A percentile compares a stretch with the other conserved stretches of the same genome.
phyloP scores from a whole-genome alignment of 805 yeast genomes.

The Candida tibetensis region DNA sequence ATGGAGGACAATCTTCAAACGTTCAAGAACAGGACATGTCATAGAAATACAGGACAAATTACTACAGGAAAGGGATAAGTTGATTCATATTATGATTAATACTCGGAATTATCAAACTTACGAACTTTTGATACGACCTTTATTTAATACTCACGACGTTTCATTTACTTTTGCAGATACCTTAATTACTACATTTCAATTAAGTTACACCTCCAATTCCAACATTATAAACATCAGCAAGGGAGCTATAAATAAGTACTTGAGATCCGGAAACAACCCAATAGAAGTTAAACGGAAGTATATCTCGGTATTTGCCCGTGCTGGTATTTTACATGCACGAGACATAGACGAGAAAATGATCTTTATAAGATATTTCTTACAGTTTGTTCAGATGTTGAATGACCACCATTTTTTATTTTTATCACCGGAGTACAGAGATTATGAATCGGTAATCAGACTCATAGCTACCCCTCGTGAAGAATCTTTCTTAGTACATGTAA shows the following conservation, averaged over 20 bases:
- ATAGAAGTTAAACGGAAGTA: conserved; percentile 19
- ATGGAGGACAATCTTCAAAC: conserved; percentile 23
- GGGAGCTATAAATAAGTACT: conserved; percentile 13
- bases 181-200: conserved; percentile 22
- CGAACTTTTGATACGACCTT: conserved; percentile 15
- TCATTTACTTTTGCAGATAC: conserved; percentile 22
- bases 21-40: conserved; percentile 3
- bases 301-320: conserved; percentile 12
- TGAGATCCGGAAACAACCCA: conserved; percentile 13
- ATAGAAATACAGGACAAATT: conserved; percentile 16
- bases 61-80: conserved; percentile 16
- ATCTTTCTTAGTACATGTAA: conserved; percentile 12
- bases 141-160: conserved; percentile 8
- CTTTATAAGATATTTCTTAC: conserved; percentile 16
- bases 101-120: conserved; percentile 23
- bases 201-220: conserved; percentile 11
- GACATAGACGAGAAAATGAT: conserved; percentile 10
- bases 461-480: conserved; percentile 14
- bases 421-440: conserved; percentile 15
- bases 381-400: conserved; percentile 12
- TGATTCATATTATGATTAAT: conserved; percentile 29
- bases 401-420: conserved; percentile 22
- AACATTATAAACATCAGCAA: conserved; percentile 11
- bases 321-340: conserved; percentile 18
- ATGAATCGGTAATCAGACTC: conserved; percentile 17